Evolutionary conservation across 129 eudicot species (phyloP).

Genomic region (Silybum marianum): DNA sequence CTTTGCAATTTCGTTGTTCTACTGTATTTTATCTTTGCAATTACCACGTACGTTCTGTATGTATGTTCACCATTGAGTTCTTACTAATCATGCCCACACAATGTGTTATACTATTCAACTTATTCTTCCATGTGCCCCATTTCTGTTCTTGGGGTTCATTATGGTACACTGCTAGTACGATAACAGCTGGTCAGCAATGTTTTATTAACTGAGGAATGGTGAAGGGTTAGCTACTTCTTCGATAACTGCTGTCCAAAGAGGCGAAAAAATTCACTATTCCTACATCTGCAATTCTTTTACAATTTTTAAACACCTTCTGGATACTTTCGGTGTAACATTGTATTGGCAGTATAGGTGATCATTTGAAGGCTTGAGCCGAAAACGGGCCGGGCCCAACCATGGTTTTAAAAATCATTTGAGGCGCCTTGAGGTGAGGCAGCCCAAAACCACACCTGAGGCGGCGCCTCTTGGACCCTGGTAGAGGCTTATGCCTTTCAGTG

Average conservation of each 20-base stretch:
- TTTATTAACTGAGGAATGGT: background rate
- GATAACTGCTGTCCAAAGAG: background rate
- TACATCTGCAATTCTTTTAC: background rate
- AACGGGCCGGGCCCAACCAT: background rate
- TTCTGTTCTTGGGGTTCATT: background rate
- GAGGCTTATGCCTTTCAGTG: too few relatives aligned
- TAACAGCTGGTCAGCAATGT: background rate
- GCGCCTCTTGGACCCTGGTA: too few relatives aligned
- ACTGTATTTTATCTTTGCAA: background rate
- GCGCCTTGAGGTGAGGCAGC: too few relatives aligned
- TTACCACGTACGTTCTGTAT: background rate
- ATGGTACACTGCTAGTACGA: background rate
- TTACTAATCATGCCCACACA: background rate
- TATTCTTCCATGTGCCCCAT: background rate
- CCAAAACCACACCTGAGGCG: too few relatives aligned
- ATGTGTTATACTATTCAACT: background rate
- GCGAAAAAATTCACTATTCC: background rate
- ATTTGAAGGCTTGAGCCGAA: background rate
- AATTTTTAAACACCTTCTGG: background rate
- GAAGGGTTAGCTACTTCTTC: background rate
- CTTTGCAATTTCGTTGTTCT: slow-evolving; percentile 8
- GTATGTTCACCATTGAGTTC: background rate
- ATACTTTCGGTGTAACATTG: background rate
- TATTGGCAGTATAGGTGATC: background rate
- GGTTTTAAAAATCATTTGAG: too few relatives aligned